Conservation (phyloP, 441 rosid genomes). For the Flueggea neowawraea region DNA sequence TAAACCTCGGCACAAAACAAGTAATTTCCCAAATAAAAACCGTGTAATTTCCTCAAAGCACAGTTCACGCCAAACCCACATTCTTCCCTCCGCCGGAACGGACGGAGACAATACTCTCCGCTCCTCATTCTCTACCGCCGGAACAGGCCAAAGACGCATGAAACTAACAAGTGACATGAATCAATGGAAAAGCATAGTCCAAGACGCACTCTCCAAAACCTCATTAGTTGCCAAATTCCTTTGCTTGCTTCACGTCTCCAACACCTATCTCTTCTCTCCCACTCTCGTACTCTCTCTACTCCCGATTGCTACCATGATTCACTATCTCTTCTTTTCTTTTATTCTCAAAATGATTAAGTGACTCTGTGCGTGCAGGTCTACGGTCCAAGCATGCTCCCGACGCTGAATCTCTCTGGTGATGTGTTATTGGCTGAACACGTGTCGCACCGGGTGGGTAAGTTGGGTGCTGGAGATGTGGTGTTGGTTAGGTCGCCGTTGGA, state of each 20-base stretch:
- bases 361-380: constrained; percentile 37
- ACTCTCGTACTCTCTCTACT: constrained; percentile 37
- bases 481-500: constrained; percentile 66
- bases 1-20: too few relatives aligned
- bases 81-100: too few relatives aligned
- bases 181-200: constrained; percentile 39
- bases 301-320: too few relatives aligned
- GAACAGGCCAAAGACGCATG: too few relatives aligned
- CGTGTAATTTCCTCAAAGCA: too few relatives aligned
- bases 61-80: too few relatives aligned
- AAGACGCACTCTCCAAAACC: constrained; percentile 40
- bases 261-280: constrained; percentile 52
- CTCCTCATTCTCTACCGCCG: too few relatives aligned
- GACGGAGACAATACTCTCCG: too few relatives aligned
- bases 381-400: constrained; percentile 92
- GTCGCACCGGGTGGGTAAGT: constrained; percentile 59
- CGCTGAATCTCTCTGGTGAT: constrained; percentile 74
- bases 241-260: constrained; percentile 65
- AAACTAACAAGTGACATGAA: constrained; percentile 12
- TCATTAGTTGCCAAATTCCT: constrained; percentile 46
- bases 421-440: constrained; percentile 61
- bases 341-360: too few relatives aligned
- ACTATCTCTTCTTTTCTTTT: not conserved
- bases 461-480: constrained; percentile 67
- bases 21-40: too few relatives aligned